Conservation (phyloP, 768 basidiomycete genomes). For the Termitomyces sp. region DNA sequence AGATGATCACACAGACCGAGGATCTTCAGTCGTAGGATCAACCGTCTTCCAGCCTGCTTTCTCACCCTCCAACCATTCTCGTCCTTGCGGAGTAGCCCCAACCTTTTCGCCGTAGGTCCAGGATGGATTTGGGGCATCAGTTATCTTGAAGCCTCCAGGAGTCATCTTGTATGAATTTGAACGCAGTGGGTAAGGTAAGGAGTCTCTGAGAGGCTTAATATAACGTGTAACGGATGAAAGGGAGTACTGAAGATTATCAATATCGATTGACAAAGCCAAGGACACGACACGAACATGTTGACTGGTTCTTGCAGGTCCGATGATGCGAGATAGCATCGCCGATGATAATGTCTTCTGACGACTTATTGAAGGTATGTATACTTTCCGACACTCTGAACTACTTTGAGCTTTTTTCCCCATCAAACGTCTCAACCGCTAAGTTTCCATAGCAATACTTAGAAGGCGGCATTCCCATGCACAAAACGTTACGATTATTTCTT, state of each 20-base stretch:
- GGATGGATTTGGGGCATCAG: constrained; percentile 30
- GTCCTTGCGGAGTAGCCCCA: constrained; percentile 28
- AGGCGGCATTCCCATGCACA: not conserved
- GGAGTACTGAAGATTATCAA: not conserved
- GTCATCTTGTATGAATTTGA: constrained; percentile 16
- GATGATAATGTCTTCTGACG: not conserved
- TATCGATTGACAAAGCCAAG: not conserved
- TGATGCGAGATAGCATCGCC: not conserved
- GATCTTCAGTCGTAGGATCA: constrained; percentile 28
- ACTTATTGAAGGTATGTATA: not conserved
- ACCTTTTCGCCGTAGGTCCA: constrained; percentile 34
- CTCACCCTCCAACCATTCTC: constrained; percentile 39
- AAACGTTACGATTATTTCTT: not conserved
- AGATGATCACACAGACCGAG: constrained; percentile 19
- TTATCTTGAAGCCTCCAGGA: constrained; percentile 22
- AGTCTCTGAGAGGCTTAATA: not conserved
- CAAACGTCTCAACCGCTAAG: too few relatives aligned
- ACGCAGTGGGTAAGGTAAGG: not conserved
- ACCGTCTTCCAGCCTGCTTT: constrained; percentile 34
- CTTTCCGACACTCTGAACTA: not conserved
- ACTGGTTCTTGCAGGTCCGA: not conserved
- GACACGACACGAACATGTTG: not conserved
- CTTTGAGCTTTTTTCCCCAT: too few relatives aligned
- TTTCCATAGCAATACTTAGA: too few relatives aligned
- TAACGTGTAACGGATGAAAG: not conserved